Base-by-base conservation (phyloP, 1,284 basidiomycete species). In the Apiotrichum gamsii region DNA sequence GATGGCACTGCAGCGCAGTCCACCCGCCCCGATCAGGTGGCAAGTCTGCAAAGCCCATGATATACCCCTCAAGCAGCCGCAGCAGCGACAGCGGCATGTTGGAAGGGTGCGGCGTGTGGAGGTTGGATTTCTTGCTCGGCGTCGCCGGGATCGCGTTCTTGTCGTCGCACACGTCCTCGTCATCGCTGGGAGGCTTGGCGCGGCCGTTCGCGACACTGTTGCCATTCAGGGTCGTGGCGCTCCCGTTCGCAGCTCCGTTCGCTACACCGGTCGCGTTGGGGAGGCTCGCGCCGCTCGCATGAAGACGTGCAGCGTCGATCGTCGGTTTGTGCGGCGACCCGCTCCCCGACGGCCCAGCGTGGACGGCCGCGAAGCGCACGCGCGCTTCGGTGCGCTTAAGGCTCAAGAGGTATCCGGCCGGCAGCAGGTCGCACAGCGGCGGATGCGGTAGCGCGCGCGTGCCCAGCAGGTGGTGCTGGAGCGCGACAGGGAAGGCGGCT, bases 401-500 rank as follows among this genome's bases (percentile, higher is more conserved):
- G 2, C 64, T 66, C 3, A 64, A 53, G 16, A 72, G 58, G 48
- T 70, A 72, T 13, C 59, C 51, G 4, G 43, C 34, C 0, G 70
- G 70, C 4, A 72, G 52, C 11, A 72, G 57, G 41, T 73, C 71
- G 35, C 51, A 61, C 3, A 72, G 51, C 1, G 71, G 71, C 13
- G 70, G 50, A 47, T 69, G 67, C 1, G 70, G 64, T 6, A 70
- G 49, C 4, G 71, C 65, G 15, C 69, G 53, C 3, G 61, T 69
- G 1, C 55, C 55, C 21, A 65, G 60, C 2, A 73, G 54, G 44
- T 73, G 70, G 46, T 71, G 66, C 61, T 72, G 70, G 25, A 73
- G 45, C 2, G 71, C 68, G 29, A 72, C 67, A 1, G 65, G 65
- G 42, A 71, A 73, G 13, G 64, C 67, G 0, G 68, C 63, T 3